Evolutionary conservation across 1,139 yeast genomes (phyloP).

Genomic region (Torulaspora globosa): DNA sequence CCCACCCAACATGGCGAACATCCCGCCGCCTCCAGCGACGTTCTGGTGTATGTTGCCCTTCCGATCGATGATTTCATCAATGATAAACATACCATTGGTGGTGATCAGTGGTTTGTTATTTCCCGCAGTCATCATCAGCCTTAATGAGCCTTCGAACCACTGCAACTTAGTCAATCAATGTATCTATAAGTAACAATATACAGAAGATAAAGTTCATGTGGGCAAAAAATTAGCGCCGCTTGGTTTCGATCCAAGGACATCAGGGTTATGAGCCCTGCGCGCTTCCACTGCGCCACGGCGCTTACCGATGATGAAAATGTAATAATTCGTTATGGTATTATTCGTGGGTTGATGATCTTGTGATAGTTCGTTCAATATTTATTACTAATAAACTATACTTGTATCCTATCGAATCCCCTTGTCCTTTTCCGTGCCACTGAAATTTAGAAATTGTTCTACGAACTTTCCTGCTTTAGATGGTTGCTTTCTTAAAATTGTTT

Average conservation of each 20-base stretch:
- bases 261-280: constrained; percentile 99
- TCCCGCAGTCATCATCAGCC: not conserved
- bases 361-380: too few relatives aligned
- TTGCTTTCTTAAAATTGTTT: too few relatives aligned
- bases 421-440: too few relatives aligned
- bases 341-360: too few relatives aligned
- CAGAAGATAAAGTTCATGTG: too few relatives aligned
- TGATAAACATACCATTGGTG: constrained; percentile 83
- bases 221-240: constrained; percentile 72
- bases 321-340: not conserved
- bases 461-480: too few relatives aligned
- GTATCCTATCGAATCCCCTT: too few relatives aligned
- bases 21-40: constrained; percentile 87
- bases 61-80: constrained; percentile 70
- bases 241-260: constrained; percentile 99
- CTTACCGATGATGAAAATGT: constrained; percentile 33
- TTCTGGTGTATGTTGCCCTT: constrained; percentile 45
- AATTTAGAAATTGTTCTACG: too few relatives aligned
- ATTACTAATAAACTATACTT: too few relatives aligned
- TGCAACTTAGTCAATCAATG: not conserved
- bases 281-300: constrained; percentile 99
- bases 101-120: constrained; percentile 39
- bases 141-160: not conserved
- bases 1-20: constrained; percentile 77
- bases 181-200: too few relatives aligned